Evolutionary conservation across 768 basidiomycete genomes (phyloP).

Genomic region (Lactifluus rugatus): DNA sequence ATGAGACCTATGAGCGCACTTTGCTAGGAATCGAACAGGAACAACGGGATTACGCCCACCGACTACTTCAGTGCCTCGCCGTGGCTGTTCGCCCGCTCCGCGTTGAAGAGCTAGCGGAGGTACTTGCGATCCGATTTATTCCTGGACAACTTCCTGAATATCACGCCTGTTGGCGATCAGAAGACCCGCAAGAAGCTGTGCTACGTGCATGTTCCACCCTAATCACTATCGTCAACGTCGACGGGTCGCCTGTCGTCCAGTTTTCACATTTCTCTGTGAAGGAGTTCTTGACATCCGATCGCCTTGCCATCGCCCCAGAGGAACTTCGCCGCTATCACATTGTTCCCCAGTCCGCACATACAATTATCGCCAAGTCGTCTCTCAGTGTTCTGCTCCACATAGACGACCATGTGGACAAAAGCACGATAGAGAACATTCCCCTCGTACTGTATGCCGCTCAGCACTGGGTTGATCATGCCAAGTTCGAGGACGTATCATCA

Average conservation of each 20-base stretch:
- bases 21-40: background rate
- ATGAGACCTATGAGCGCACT: background rate
- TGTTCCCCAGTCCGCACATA: background rate
- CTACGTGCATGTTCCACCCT: background rate
- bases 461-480: conserved; percentile 1
- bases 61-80: conserved; percentile 1
- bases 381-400: background rate
- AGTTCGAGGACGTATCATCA: background rate
- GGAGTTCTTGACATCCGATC: conserved; percentile 1
- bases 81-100: background rate
- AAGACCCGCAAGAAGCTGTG: background rate
- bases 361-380: background rate
- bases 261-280: conserved; percentile 6
- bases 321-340: background rate
- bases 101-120: conserved; percentile 4
- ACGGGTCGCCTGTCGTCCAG: background rate
- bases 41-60: background rate
- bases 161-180: background rate
- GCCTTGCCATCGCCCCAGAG: background rate
- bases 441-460: background rate
- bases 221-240: background rate
- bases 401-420: background rate
- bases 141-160: background rate
- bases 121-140: background rate
- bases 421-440: background rate